phyloP scores from a whole-genome alignment of 768 basidiomycete species.

The Amanita molliuscula region DNA sequence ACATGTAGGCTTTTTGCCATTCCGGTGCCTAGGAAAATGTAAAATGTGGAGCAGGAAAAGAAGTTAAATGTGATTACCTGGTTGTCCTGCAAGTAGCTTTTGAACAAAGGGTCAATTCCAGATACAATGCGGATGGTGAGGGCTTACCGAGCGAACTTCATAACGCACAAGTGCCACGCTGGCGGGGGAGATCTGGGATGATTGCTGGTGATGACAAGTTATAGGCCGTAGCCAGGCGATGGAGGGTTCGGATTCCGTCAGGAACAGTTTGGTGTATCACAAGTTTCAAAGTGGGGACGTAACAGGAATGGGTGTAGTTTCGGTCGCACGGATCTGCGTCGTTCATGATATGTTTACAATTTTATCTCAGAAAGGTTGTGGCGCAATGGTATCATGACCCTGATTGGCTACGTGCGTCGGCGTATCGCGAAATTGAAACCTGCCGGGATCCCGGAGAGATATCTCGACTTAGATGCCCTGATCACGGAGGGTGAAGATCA shows the following conservation, averaged over 20 bases:
- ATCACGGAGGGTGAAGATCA: no score
- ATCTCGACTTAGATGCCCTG: no score
- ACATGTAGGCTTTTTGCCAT: slow-evolving; percentile 68
- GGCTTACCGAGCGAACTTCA: slow-evolving; percentile 53
- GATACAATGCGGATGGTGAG: neutral
- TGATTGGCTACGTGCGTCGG: neutral
- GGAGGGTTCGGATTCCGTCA: neutral
- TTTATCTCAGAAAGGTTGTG: neutral
- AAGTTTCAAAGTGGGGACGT: neutral
- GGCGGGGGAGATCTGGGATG: neutral
- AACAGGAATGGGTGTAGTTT: neutral
- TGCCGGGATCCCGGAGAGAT: no score
- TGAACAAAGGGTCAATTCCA: neutral
- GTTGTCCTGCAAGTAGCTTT: slow-evolving; percentile 59
- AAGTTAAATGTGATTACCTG: slow-evolving; percentile 33
- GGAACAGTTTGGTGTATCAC: neutral
- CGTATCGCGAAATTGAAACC: no score
- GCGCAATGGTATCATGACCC: neutral
- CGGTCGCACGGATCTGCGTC: neutral
- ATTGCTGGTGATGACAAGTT: neutral
- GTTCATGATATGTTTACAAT: no score
- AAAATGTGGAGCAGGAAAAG: neutral
- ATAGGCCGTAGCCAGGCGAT: neutral
- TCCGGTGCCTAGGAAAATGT: slow-evolving; percentile 46
- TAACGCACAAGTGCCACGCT: slow-evolving; percentile 11